A percentile compares a stretch with the other conserved stretches of the same genome.
These are phyloP conservation scores for Salix viminalis DNA, from an alignment of 345 rosid genomes.

Conservation along the genomic window DNA sequence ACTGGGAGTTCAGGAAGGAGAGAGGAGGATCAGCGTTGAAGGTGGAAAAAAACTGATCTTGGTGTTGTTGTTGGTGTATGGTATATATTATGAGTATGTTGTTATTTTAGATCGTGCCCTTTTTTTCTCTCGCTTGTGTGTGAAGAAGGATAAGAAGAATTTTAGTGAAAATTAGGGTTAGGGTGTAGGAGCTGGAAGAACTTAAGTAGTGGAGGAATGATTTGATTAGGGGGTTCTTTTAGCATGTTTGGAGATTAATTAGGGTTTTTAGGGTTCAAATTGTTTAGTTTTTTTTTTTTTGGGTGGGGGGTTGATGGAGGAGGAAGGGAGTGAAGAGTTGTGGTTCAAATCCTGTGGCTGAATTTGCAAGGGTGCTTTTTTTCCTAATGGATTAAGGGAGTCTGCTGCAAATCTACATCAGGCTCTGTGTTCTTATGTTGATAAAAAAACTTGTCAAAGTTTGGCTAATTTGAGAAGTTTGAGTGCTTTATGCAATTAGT, in stretches of 20 bases:
- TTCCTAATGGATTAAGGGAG: background rate
- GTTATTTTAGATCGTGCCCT: conserved; percentile 14
- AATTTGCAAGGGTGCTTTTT: conserved; percentile 3
- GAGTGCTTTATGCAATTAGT: conserved; percentile 2
- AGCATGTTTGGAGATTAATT: conserved; percentile 34
- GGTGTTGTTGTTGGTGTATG: conserved; percentile 18
- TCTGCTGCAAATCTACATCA: background rate
- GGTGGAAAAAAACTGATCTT: background rate
- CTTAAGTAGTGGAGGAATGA: conserved; percentile 16
- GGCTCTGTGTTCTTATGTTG: background rate
- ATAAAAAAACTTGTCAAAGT: background rate
- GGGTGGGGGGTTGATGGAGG: conserved; percentile 1
- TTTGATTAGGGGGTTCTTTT: conserved; percentile 26
- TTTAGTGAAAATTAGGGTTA: conserved; percentile 35
- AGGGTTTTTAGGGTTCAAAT: conserved; percentile 29
- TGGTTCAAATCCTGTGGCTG: conserved; percentile 1
- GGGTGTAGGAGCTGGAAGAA: conserved; percentile 20
- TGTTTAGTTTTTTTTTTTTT: conserved; percentile 17
- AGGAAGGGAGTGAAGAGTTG: conserved; percentile 13
- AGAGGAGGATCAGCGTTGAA: conserved; percentile 29
- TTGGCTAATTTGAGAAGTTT: conserved; percentile 13
- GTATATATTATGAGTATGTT: conserved; percentile 18
- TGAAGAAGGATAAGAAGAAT: conserved; percentile 30
- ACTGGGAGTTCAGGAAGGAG: conserved; percentile 28
- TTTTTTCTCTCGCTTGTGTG: conserved; percentile 36